These are phyloP conservation scores for Pleurotus cornucopiae DNA, from an alignment of 768 basidiomycete genomes.

Conservation along the genomic window DNA sequence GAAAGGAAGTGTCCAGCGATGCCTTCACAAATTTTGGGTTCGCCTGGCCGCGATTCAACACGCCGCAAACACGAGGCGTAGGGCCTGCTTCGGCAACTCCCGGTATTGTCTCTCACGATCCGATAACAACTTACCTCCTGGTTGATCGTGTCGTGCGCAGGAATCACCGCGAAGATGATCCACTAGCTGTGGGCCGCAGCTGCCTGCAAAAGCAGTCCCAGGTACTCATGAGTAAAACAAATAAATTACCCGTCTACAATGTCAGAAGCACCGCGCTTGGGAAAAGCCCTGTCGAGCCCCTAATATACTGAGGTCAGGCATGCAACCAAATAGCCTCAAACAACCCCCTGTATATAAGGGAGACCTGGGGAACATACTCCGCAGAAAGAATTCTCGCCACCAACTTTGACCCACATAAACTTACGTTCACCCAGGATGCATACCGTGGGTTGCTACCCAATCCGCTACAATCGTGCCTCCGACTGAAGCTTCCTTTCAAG, in stretches of 20 bases:
- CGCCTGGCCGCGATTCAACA: constrained; percentile 25
- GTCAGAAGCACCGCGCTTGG: background rate
- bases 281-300: background rate
- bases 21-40: constrained; percentile 7
- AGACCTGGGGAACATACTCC: constrained; percentile 12
- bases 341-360: constrained; percentile 13
- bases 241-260: too few relatives aligned
- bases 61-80: constrained; percentile 43
- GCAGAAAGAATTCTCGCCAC: constrained; percentile 10
- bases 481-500: constrained; percentile 16
- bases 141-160: constrained; percentile 3
- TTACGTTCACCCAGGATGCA: constrained; percentile 26
- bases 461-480: constrained; percentile 5
- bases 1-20: constrained; percentile 6
- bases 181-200: too few relatives aligned
- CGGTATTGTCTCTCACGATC: constrained; percentile 13
- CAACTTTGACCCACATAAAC: constrained; percentile 10
- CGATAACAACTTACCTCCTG: constrained; percentile 6
- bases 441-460: constrained; percentile 26
- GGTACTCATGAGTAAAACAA: too few relatives aligned
- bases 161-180: background rate
- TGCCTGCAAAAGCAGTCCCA: too few relatives aligned
- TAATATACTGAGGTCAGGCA: background rate
- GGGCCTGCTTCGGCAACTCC: constrained; percentile 23
- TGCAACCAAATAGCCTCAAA: constrained; percentile 13